Evolutionary conservation across 495 filamentous ascomycete genomes (phyloP).

Genomic region (Beverwykella pulmonaria): DNA sequence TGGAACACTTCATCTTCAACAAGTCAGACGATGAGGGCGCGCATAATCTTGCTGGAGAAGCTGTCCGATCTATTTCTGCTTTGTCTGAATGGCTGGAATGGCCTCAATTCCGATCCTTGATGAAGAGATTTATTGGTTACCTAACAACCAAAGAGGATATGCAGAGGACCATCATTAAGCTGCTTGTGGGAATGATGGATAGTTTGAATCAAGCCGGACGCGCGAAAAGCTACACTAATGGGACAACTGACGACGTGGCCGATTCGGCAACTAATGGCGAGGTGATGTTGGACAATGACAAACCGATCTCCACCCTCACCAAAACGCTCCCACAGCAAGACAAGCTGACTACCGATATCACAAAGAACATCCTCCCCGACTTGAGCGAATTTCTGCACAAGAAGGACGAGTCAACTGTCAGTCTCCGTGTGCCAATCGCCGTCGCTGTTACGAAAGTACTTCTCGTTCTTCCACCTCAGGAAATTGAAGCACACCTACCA

Average conservation of each 20-base stretch:
- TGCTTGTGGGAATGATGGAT: slow-evolving; percentile 80
- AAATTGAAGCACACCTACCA: slow-evolving; percentile 72
- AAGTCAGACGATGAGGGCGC: slow-evolving; percentile 72
- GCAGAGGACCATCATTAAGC: slow-evolving; percentile 80
- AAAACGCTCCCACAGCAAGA: slow-evolving; percentile 66
- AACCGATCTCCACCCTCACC: slow-evolving; percentile 54
- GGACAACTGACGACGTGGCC: slow-evolving; percentile 40
- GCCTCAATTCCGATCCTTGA: slow-evolving; percentile 83
- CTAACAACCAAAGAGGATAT: slow-evolving; percentile 78
- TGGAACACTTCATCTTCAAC: slow-evolving; percentile 92
- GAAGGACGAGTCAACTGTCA: slow-evolving; percentile 91
- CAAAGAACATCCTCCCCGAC: slow-evolving; percentile 72
- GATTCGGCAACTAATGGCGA: slow-evolving; percentile 41
- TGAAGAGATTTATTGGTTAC: slow-evolving; percentile 78
- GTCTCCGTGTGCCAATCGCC: slow-evolving; percentile 83
- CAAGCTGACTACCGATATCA: slow-evolving; percentile 74
- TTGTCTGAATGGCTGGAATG: slow-evolving; percentile 79
- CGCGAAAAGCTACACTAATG: slow-evolving; percentile 45
- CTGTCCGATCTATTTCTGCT: slow-evolving; percentile 71
- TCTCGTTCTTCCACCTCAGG: slow-evolving; percentile 71
- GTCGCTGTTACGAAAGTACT: slow-evolving; percentile 84
- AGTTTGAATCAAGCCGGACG: slow-evolving; percentile 61
- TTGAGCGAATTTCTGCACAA: slow-evolving; percentile 81
- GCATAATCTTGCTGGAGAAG: slow-evolving; percentile 81
- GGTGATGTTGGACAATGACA: slow-evolving; percentile 33